phyloP scores from a whole-genome alignment of 208 protist genomes.

The Histomonas meleagridis region DNA sequence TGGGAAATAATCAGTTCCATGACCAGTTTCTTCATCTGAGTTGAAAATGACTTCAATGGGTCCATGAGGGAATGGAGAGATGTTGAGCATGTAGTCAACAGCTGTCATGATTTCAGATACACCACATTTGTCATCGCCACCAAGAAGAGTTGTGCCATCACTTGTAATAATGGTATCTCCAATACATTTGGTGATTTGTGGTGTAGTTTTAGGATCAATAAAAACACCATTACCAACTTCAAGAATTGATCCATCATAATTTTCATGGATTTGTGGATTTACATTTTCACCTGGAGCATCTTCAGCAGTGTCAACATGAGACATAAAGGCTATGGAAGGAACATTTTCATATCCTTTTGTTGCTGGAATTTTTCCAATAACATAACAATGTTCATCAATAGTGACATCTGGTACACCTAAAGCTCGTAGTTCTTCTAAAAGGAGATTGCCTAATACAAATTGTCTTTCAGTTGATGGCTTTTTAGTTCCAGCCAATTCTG shows the following conservation, averaged over 20 bases:
- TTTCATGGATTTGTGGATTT: neutral
- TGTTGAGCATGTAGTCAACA: neutral
- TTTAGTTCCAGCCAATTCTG: neutral
- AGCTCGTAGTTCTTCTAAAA: neutral
- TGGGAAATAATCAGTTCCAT: neutral
- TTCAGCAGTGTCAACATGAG: neutral
- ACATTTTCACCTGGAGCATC: neutral
- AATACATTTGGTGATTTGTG: neutral
- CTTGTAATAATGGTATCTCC: neutral
- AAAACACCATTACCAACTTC: neutral
- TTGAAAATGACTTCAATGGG: slow-evolving; percentile 14
- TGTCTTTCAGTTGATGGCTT: slow-evolving; percentile 7
- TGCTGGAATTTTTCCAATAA: slow-evolving; percentile 1
- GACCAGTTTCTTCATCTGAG: neutral
- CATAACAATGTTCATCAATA: neutral
- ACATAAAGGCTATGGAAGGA: neutral
- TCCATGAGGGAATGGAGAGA: neutral
- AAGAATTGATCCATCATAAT: neutral
- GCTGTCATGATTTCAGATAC: slow-evolving; percentile 1
- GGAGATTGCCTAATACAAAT: neutral
- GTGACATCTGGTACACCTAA: neutral
- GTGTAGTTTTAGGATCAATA: neutral
- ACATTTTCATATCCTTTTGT: neutral
- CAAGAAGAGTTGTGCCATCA: neutral
- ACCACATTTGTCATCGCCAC: slow-evolving; percentile 1